These are phyloP conservation scores for Karstenula rhodostoma DNA, from an alignment of 2,329 filamentous ascomycete genomes.

Conservation along the genomic window DNA sequence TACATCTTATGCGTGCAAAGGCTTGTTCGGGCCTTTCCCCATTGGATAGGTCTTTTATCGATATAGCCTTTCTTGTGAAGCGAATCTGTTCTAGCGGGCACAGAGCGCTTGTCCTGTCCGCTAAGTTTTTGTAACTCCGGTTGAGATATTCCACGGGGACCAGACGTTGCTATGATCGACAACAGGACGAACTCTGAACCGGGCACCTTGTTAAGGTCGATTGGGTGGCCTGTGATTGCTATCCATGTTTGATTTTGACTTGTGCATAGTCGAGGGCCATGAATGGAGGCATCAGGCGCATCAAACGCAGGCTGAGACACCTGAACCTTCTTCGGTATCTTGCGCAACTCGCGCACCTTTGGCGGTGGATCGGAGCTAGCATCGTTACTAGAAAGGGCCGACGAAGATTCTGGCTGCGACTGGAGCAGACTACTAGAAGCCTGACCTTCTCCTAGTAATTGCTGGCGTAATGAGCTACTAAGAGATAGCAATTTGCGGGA, in stretches of 20 bases:
- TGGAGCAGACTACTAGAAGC: too few species aligned
- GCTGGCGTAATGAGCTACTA: conserved; percentile 29
- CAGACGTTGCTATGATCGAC: conserved; percentile 65
- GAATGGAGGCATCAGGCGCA: conserved; percentile 28
- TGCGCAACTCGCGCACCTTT: conserved; percentile 21
- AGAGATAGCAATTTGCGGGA: conserved; percentile 27
- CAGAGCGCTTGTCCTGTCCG: conserved; percentile 71
- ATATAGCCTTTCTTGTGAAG: conserved; percentile 68
- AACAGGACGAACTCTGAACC: conserved; percentile 64
- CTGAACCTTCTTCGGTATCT: conserved; percentile 16
- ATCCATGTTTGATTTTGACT: conserved; percentile 66
- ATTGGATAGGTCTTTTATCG: conserved; percentile 56
- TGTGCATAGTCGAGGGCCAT: conserved; percentile 50
- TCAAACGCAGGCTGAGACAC: conserved; percentile 35
- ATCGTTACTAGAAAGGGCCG: not conserved
- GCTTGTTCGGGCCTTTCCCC: conserved; percentile 62
- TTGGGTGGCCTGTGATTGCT: conserved; percentile 66
- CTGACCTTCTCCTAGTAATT: conserved; percentile 22
- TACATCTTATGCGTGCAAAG: conserved; percentile 64
- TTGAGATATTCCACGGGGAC: conserved; percentile 65
- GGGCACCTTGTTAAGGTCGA: conserved; percentile 63
- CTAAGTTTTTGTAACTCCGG: conserved; percentile 62
- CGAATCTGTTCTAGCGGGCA: conserved; percentile 67
- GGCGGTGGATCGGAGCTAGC: not conserved
- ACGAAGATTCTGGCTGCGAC: not conserved